Base-by-base conservation (phyloP, 495 filamentous ascomycete genomes). In the Hyaloscypha hepaticicola region DNA sequence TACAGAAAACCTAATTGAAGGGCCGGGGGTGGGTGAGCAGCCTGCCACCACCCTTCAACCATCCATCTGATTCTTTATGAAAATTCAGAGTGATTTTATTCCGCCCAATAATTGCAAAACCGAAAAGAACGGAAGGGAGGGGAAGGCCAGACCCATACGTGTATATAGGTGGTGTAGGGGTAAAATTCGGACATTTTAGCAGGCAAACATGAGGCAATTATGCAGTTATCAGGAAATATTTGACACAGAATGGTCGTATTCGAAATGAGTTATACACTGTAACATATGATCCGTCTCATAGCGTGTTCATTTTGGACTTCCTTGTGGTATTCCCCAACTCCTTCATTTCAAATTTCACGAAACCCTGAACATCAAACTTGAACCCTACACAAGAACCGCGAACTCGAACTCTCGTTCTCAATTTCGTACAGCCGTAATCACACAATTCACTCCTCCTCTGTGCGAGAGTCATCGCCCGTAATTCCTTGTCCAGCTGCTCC, bases 1-100 rank as follows among this genome's bases (percentile, higher is more conserved):
- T 72, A 19, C 55, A 58, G 33, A 51, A 70, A 69, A 41, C 68
- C 68, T 7, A 68, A 64, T 52, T 71, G 33, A 45, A n/a, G n/a
- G n/a, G n/a, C 12, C 14, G 38, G 38, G 16, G 38, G 19, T 14
- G 12, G 19, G 19, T 45, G 16, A n/a, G n/a, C 16, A 45, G 19
- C 16, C 38, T 45, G n/a, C 38, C 9, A 45, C 4, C 16, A 45
- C 38, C 38, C 19, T 16, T 45, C 6, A 9, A 45, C 38, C 38
- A 16, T 8, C 11, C 3, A 4, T 45, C 19, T 8, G 12, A 45
- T 4, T 45, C 38, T n/a, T n/a, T n/a, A n/a, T n/a, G n/a, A n/a
- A n/a, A n/a, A n/a, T n/a, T n/a, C n/a, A n/a, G n/a, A n/a, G n/a
- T n/a, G n/a, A n/a, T n/a, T n/a, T n/a, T n/a, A n/a, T n/a, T n/a